Evolutionary conservation across 2,329 filamentous ascomycete genomes (phyloP), one percentile per base, ranked within the genome.

Genomic region (Cytospora piceicola): DNA sequence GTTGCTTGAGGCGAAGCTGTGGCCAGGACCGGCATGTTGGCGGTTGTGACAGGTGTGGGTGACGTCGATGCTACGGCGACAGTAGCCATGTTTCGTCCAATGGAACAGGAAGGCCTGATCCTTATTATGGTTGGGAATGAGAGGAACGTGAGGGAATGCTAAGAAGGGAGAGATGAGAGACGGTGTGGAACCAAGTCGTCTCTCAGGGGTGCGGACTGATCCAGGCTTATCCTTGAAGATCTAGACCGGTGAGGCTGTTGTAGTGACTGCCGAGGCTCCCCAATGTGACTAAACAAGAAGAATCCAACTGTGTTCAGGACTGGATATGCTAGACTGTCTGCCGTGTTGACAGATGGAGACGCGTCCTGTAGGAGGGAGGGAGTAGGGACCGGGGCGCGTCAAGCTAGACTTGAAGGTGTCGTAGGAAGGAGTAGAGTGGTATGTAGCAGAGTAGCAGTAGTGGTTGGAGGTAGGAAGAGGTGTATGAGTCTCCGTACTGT

Each of bases 1-100:
- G 42, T 58, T 14, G 55, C 36, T 46, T 54, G 58, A 17, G 63
- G 36, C 46, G 62, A 53, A 39, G 61, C 46, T 1, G 57, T 11
- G 27, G 34, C 61, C 27, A 36, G 32, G 34, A 52, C n/a, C 24
- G 59, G 22, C 60, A 66, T 54, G 12, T 29, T 14, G 52, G 59
- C 20, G 24, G 30, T 15, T 6, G 39, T 46, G 20, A 24, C 30
- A 36, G 59, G 55, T 39, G 63, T 34, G 3, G 55, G 39, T 27
- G 36, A 6, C 24, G 52, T 12, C 9, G 46, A 51, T 24, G 24
- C 29, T 24, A 67, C 60, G 42, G 60, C 58, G 17, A 60, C 61
- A 32, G 61, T 56, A 55, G 66, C 66, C 66, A 68, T 68, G 7
- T 61, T n/a, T 27, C 9, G 42, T 55, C 34, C 17, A 22, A 36